phyloP scores from a whole-genome alignment of 139 green algal genomes.

The Pleodorina starrii region DNA sequence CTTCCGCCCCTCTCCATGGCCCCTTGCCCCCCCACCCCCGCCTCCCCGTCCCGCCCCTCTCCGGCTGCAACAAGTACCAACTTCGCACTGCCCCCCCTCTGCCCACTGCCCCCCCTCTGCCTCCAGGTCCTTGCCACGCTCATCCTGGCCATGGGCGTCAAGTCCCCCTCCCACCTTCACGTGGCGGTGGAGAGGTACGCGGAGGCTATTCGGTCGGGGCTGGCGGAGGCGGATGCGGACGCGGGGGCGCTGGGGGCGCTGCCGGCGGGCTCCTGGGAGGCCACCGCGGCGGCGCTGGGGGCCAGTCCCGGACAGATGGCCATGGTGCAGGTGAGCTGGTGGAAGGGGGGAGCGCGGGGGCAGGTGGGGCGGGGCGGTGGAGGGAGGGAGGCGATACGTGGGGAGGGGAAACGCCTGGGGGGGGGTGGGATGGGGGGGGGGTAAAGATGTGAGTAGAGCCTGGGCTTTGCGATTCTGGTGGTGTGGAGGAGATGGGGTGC shows the following conservation, averaged over 20 bases:
- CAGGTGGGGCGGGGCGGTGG: too few relatives aligned
- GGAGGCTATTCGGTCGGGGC: conserved; percentile 60
- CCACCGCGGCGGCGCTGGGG: conserved; percentile 2
- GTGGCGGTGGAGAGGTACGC: conserved; percentile 87
- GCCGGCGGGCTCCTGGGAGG: background rate
- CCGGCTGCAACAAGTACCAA: too few relatives aligned
- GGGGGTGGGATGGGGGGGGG: too few relatives aligned
- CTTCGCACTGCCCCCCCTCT: background rate
- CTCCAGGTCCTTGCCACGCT: conserved; percentile 70
- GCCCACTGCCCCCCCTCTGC: background rate
- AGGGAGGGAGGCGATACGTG: background rate
- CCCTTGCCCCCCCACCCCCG: too few relatives aligned
- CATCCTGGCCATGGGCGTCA: conserved; percentile 83
- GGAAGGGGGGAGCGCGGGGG: too few relatives aligned
- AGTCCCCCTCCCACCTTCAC: conserved; percentile 88
- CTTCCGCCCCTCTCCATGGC: too few relatives aligned
- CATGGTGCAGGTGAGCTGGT: conserved; percentile 29
- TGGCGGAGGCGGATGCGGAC: conserved; percentile 53
- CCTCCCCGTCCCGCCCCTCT: too few relatives aligned
- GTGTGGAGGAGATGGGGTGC: too few relatives aligned
- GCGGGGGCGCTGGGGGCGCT: conserved; percentile 60
- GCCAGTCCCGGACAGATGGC: conserved; percentile 38
- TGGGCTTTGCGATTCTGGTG: too few relatives aligned
- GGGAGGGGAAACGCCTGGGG: too few relatives aligned
- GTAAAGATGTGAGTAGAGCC: too few relatives aligned